phyloP scores from a whole-genome alignment of 2,329 filamentous ascomycete genomes.

The Chrysoporthe deuterocubensis region DNA sequence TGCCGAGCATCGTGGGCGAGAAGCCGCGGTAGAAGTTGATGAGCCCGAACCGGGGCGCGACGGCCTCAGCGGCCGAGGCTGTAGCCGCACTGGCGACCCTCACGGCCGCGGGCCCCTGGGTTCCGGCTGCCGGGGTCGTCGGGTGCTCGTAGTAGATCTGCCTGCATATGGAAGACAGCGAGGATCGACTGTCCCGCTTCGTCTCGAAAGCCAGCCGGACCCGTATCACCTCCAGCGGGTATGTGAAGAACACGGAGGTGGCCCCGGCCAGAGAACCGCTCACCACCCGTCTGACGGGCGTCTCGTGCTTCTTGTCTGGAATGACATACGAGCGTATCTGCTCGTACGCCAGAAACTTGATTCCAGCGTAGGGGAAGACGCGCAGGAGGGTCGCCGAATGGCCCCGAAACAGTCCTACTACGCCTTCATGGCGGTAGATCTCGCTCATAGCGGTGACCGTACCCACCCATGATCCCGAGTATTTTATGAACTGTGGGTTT shows the following conservation, averaged over 20 bases:
- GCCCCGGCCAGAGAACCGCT: slow-evolving; percentile 80
- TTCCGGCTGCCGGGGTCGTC: slow-evolving; percentile 43
- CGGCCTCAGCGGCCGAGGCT: slow-evolving; percentile 51
- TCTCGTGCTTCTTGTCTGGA: slow-evolving; percentile 73
- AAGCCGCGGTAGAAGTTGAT: slow-evolving; percentile 97
- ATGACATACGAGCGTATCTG: slow-evolving; percentile 87
- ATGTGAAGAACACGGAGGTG: slow-evolving; percentile 93
- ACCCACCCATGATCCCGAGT: slow-evolving; percentile 86
- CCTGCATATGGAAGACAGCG: slow-evolving; percentile 75
- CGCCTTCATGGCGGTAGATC: slow-evolving; percentile 78
- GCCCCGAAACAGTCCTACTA: slow-evolving; percentile 81
- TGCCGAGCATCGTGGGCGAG: slow-evolving; percentile 84
- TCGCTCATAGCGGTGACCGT: slow-evolving; percentile 80
- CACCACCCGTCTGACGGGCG: slow-evolving; percentile 73
- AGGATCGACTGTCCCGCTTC: slow-evolving; percentile 70
- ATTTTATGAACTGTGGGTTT: slow-evolving; percentile 92
- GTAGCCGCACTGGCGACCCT: slow-evolving; percentile 48
- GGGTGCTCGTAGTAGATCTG: slow-evolving; percentile 84
- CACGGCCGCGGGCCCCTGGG: slow-evolving; percentile 41
- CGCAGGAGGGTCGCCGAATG: slow-evolving; percentile 92
- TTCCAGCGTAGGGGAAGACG: slow-evolving; percentile 96
- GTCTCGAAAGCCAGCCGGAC: slow-evolving; percentile 96
- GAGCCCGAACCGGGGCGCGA: slow-evolving; percentile 69
- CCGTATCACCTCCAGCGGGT: slow-evolving; percentile 89
- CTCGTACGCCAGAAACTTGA: slow-evolving; percentile 98